Conservation (phyloP, 495 filamentous ascomycete genomes). For the Bathelium albidoporum region DNA sequence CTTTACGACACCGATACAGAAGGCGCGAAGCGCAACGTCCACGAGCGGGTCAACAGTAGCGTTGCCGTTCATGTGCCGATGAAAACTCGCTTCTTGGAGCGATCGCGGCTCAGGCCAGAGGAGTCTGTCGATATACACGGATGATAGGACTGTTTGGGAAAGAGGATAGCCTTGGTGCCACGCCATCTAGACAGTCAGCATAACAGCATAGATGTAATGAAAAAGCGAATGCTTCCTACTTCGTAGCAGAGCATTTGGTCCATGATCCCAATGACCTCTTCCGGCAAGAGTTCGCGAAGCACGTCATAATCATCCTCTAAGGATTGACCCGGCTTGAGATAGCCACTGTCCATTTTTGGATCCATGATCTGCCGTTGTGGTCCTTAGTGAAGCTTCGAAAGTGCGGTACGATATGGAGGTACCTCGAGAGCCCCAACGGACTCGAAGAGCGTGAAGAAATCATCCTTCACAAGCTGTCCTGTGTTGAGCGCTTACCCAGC, state of each 20-base stretch:
- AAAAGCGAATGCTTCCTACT: slow-evolving; percentile 36
- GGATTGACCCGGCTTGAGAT: slow-evolving; percentile 60
- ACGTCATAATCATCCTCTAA: slow-evolving; percentile 83
- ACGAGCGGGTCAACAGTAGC: slow-evolving; percentile 41
- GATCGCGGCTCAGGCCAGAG: slow-evolving; percentile 57
- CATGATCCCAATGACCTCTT: slow-evolving; percentile 84
- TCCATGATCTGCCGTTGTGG: slow-evolving; percentile 72
- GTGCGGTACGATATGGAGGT: slow-evolving; percentile 21
- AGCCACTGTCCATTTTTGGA: slow-evolving; percentile 95
- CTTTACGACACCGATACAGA: slow-evolving; percentile 77
- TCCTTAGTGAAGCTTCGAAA: not conserved
- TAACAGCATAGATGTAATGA: not conserved
- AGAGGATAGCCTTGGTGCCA: slow-evolving; percentile 94
- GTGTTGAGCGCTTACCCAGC: slow-evolving; percentile 51
- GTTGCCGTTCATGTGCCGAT: slow-evolving; percentile 28
- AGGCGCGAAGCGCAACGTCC: slow-evolving; percentile 65
- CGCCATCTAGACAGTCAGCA: slow-evolving; percentile 55
- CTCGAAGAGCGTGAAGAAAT: slow-evolving; percentile 84
- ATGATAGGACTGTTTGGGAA: slow-evolving; percentile 91
- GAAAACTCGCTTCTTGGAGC: slow-evolving; percentile 62
- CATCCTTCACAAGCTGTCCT: slow-evolving; percentile 88
- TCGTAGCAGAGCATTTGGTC: slow-evolving; percentile 86
- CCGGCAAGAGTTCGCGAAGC: slow-evolving; percentile 53
- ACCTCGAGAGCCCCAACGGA: slow-evolving; percentile 92
- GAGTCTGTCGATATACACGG: slow-evolving; percentile 78